Percentiles rank a stretch among this genome's conserved stretches.
phyloP scores from a whole-genome alignment of 2,329 filamentous ascomycete genomes.

The Clonostachys rosea region DNA sequence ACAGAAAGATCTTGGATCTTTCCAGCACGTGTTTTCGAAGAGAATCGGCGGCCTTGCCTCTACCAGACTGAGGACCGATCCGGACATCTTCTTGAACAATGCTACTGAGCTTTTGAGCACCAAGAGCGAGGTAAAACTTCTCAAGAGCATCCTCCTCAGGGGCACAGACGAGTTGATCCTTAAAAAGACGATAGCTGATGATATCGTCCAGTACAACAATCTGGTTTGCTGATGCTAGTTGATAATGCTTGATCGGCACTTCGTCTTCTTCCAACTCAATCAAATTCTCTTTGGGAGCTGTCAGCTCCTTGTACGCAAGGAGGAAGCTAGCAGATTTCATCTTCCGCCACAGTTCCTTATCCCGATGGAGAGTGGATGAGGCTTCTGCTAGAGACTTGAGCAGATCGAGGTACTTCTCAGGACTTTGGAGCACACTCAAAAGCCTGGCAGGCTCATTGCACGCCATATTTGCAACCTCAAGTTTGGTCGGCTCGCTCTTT shows the following conservation, averaged over 20 bases:
- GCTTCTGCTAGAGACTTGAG: constrained; percentile 78
- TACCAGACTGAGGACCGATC: constrained; percentile 61
- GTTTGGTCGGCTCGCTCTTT: constrained; percentile 83
- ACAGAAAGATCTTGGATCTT: constrained; percentile 82
- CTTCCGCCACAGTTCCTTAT: constrained; percentile 71
- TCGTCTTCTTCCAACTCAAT: constrained; percentile 57
- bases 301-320: constrained; percentile 75
- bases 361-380: constrained; percentile 63
- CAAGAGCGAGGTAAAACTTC: constrained; percentile 77
- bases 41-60: constrained; percentile 64
- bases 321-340: constrained; percentile 76
- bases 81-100: constrained; percentile 75
- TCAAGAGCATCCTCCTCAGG: constrained; percentile 88
- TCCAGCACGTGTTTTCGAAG: constrained; percentile 82
- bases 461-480: constrained; percentile 80
- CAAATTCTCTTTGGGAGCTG: constrained; percentile 37
- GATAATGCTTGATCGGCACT: constrained; percentile 69
- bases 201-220: constrained; percentile 86
- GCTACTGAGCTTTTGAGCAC: constrained; percentile 69
- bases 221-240: constrained; percentile 65
- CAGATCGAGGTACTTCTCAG: constrained; percentile 82
- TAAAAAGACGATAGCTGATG: constrained; percentile 84
- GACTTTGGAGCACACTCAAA: constrained; percentile 71
- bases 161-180: constrained; percentile 75
- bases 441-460: constrained; percentile 79